Evolutionary conservation across 1,139 yeast species (phyloP).

Genomic region (Debaryomyces udenii): DNA sequence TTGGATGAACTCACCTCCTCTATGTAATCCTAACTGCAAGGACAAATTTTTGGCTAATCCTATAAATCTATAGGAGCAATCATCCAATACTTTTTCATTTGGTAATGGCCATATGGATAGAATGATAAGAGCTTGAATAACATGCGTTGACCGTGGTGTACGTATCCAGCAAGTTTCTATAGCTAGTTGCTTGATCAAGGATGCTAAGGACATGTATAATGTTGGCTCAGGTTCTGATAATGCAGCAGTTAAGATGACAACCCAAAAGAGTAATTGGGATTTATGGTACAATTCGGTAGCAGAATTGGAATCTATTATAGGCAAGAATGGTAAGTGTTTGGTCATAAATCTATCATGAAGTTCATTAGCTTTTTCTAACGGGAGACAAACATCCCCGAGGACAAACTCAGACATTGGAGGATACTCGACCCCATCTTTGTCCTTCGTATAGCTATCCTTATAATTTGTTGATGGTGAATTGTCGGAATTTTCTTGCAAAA

Average conservation of each 20-base stretch:
- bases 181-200: conserved; percentile 82
- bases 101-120: conserved; percentile 93
- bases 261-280: conserved; percentile 87
- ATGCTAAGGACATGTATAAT: conserved; percentile 72
- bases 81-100: conserved; percentile 89
- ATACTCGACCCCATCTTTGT: conserved; percentile 21
- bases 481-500: conserved; percentile 28
- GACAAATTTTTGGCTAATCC: conserved; percentile 86
- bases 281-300: conserved; percentile 82
- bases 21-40: conserved; percentile 86
- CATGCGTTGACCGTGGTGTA: conserved; percentile 92
- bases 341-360: conserved; percentile 70
- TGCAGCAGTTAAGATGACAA: conserved; percentile 84
- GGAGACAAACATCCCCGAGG: conserved; percentile 72
- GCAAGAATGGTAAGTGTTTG: conserved; percentile 74
- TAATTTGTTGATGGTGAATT: conserved; percentile 27
- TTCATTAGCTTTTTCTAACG: conserved; percentile 68
- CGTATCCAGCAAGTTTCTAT: conserved; percentile 93
- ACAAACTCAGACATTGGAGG: conserved; percentile 56
- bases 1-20: conserved; percentile 84
- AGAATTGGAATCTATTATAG: conserved; percentile 70
- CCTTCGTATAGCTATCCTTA: conserved; percentile 1
- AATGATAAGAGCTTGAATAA: conserved; percentile 83
- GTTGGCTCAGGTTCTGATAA: conserved; percentile 87
- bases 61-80: conserved; percentile 84